Base-by-base conservation (phyloP, 1,284 basidiomycete genomes). In the Heterobasidion annosum region DNA sequence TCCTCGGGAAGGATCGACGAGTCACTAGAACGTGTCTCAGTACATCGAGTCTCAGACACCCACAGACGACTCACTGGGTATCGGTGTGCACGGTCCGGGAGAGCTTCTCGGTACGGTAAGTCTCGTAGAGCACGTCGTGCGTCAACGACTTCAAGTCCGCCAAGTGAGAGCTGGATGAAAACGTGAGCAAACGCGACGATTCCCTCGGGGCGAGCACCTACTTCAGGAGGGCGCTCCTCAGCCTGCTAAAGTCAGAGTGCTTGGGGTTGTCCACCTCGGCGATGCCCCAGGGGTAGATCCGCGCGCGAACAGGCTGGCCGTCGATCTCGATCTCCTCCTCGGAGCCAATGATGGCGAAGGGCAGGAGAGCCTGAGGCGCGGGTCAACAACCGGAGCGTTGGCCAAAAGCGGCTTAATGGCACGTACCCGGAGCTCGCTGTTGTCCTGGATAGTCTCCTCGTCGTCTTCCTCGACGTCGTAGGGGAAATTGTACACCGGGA, bases 401-500 rank as follows among this genome's bases (percentile, higher is more conserved):
- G 37, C 18, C 7, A 8, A 34, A 33, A 8, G 6, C 34, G 9
- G 25, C 8, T 3, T n/a, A 12, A 16, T 51, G 8, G 4, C 37
- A 69, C 78, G 58, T 66, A 91, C 89, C 54, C 94, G 81, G 56
- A 98, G 84, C 69, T 96, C 93, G 65, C 88, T 89, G 75, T 99
- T 99, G 73, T 99, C 97, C 64, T 91, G 87, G 60, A 99, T 95
- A 3, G 96, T 98, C 65, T 99, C 97, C 67, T 98, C 95, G 68
- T 99, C 97, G 65, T 99, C 93, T 73, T 99, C 97, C 71, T 99
- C 97, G 19, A 94, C 88, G 64, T 99, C 97, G 70, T 97, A 99
- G 0, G 97, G 97, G 82, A 99, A 99, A 77, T 99, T 99, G 81
- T 99, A 99, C 48, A 99, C 90, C 6, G 97, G 96, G 63, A 99